A percentile compares a stretch with the other conserved stretches of the same genome.
Conservation (phyloP, 306 rosid genomes). For the Quercus bicolor region DNA sequence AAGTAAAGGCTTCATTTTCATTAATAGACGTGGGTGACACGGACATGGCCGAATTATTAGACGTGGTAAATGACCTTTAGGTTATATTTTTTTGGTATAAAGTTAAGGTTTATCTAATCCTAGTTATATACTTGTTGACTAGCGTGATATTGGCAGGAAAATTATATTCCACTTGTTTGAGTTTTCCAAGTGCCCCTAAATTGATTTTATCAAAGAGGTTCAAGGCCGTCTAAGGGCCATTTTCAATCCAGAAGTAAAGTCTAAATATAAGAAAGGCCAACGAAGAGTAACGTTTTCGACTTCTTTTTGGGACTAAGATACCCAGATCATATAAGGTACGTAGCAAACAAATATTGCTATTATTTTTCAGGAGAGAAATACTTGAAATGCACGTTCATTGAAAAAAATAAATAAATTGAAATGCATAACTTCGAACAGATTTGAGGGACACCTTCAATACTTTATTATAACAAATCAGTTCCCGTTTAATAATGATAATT, state of each 20-base stretch:
- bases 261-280: not conserved
- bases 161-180: not conserved
- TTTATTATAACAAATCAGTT: not conserved
- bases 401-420: not conserved
- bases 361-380: not conserved
- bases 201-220: not conserved
- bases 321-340: not conserved
- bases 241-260: not conserved
- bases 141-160: not conserved
- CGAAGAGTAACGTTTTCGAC: not conserved
- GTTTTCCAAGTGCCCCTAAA: not conserved
- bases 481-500: not conserved
- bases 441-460: not conserved
- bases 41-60: not conserved
- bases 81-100: not conserved
- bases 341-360: not conserved
- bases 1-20: constrained; percentile 4
- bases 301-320: not conserved
- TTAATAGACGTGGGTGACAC: constrained; percentile 4
- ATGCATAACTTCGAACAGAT: not conserved
- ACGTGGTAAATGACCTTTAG: not conserved
- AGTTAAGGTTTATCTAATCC: not conserved
- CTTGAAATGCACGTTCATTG: no score
- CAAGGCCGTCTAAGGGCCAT: not conserved
- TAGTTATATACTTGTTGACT: not conserved